Conservation (phyloP, 1,284 basidiomycete genomes). For the Singerocomus inundabilis region DNA sequence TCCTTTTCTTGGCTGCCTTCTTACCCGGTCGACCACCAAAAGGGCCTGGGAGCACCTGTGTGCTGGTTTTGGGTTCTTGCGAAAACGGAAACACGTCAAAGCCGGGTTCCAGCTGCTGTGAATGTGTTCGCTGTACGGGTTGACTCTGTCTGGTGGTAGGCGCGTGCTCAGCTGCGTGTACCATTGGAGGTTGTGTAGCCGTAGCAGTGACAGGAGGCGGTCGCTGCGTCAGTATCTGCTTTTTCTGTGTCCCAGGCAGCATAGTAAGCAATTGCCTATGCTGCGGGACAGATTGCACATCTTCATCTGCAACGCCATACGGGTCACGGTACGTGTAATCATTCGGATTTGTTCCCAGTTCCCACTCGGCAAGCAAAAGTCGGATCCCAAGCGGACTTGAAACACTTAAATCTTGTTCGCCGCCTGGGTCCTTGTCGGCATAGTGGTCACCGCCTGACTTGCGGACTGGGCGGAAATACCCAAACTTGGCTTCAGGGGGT, state of each 20-base stretch:
- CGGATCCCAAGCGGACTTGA: conserved; percentile 52
- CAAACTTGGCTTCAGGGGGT: conserved; percentile 55
- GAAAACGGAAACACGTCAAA: conserved; percentile 34
- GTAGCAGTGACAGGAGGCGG: conserved; percentile 39
- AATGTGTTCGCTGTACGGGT: conserved; percentile 7
- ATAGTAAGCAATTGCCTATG: conserved; percentile 13
- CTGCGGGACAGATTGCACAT: conserved; percentile 13
- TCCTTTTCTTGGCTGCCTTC: conserved; percentile 63
- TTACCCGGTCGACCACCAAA: conserved; percentile 64
- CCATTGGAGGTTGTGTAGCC: conserved; percentile 19
- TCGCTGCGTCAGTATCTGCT: conserved; percentile 15
- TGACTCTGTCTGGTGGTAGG: conserved; percentile 6
- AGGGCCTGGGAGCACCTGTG: conserved; percentile 69
- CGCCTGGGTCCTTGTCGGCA: conserved; percentile 13
- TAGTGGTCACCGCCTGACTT: conserved; percentile 34
- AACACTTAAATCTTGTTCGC: conserved; percentile 19
- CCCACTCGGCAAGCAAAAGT: conserved; percentile 66
- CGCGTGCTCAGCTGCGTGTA: conserved; percentile 11
- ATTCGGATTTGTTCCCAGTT: conserved; percentile 49
- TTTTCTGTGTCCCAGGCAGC: conserved; percentile 20
- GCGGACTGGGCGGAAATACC: conserved; percentile 53
- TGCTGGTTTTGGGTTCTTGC: conserved; percentile 54
- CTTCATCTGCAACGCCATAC: conserved; percentile 42
- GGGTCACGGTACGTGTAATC: conserved; percentile 55
- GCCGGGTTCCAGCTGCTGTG: conserved; percentile 15